Evolutionary conservation across 352 stramenopile genomes (phyloP).

Genomic region (Globisporangium apiculatum): DNA sequence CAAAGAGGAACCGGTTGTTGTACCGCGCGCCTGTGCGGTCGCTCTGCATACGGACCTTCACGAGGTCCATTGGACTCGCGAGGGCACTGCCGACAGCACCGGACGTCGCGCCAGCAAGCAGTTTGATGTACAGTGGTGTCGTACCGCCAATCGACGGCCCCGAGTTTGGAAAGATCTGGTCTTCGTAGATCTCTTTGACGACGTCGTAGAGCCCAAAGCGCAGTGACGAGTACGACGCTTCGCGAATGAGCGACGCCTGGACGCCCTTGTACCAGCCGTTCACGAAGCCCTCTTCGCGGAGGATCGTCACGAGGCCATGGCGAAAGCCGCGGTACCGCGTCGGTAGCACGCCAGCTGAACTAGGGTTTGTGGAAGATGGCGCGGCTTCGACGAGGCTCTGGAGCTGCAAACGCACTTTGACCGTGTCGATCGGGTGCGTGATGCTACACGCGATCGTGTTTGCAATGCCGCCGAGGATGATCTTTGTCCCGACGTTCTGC

Average conservation of each 20-base stretch:
- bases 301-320: constrained; percentile 47
- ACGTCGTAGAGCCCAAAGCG: constrained; percentile 76
- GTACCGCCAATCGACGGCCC: constrained; percentile 21
- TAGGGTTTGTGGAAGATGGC: background rate
- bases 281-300: constrained; percentile 43
- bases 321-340: constrained; percentile 55
- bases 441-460: constrained; percentile 45
- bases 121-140: constrained; percentile 60
- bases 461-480: constrained; percentile 49
- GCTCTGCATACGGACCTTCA: constrained; percentile 76
- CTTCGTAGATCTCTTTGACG: constrained; percentile 67
- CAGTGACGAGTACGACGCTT: constrained; percentile 73
- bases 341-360: background rate
- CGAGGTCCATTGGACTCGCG: constrained; percentile 73
- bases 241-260: constrained; percentile 51
- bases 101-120: constrained; percentile 52
- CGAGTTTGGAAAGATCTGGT: constrained; percentile 35
- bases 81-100: constrained; percentile 57
- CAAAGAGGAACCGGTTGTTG: constrained; percentile 50
- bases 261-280: constrained; percentile 50
- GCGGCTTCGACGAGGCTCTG: constrained; percentile 21
- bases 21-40: constrained; percentile 56
- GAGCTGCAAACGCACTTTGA: constrained; percentile 65
- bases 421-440: constrained; percentile 60
- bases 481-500: constrained; percentile 51